A percentile compares a stretch with the other conserved stretches of the same genome.
These are phyloP conservation scores for Cynara cardunculus DNA, from an alignment of 129 eudicot genomes.

Conservation along the genomic window DNA sequence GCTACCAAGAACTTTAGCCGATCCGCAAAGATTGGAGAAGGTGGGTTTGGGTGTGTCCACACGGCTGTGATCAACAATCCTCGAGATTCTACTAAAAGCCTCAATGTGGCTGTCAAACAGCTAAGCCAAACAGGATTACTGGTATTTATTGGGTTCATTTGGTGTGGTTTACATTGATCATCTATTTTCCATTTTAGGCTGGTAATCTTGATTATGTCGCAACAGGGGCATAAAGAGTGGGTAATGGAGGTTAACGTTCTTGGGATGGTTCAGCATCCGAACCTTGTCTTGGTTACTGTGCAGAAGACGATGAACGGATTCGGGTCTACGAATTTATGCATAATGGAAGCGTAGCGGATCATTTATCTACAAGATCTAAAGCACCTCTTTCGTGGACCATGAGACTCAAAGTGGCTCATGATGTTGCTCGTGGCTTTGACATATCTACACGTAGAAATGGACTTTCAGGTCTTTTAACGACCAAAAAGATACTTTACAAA, in stretches of 20 bases:
- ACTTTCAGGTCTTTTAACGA: constrained; percentile 56
- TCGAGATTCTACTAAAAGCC: constrained; percentile 38
- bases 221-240: constrained; percentile 95
- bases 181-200: too few species aligned
- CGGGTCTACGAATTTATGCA: constrained; percentile 76
- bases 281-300: constrained; percentile 86
- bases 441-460: constrained; percentile 79
- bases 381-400: constrained; percentile 65
- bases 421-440: constrained; percentile 31
- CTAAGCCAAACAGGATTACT: constrained; percentile 57
- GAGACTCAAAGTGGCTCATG: constrained; percentile 82
- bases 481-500: neutral
- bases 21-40: constrained; percentile 51
- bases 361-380: constrained; percentile 46
- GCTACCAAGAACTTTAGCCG: constrained; percentile 52
- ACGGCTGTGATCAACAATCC: constrained; percentile 39
- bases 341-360: constrained; percentile 80
- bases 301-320: constrained; percentile 88
- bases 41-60: constrained; percentile 70
- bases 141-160: constrained; percentile 19
- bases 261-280: constrained; percentile 79
- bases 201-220: constrained; percentile 7
- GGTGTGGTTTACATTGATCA: neutral
- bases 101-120: constrained; percentile 66
- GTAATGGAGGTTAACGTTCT: constrained; percentile 76